Evolutionary conservation across 257 asterid genomes (phyloP).

Genomic region (Mitragyna speciosa): DNA sequence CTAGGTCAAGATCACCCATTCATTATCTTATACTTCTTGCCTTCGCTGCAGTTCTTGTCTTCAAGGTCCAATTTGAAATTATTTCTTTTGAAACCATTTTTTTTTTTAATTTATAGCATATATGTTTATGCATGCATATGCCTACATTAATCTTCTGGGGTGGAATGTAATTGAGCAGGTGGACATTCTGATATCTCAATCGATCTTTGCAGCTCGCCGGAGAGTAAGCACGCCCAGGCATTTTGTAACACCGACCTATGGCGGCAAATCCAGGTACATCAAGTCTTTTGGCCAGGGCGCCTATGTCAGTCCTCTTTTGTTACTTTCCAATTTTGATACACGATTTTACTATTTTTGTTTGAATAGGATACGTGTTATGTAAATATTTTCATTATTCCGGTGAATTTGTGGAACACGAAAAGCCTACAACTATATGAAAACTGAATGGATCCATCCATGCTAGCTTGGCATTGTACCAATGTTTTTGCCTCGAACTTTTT

Average conservation of each 20-base stretch:
- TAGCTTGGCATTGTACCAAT: too few species aligned
- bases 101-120: background rate
- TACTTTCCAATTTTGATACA: too few species aligned
- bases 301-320: background rate
- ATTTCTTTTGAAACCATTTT: background rate
- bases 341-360: too few species aligned
- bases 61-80: constrained; percentile 52
- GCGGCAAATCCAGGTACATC: constrained; percentile 8
- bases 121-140: background rate
- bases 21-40: constrained; percentile 64
- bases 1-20: constrained; percentile 51
- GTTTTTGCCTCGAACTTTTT: too few species aligned
- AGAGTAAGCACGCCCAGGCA: constrained; percentile 32
- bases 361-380: too few species aligned
- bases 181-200: constrained; percentile 63
- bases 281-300: background rate
- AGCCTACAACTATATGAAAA: too few species aligned
- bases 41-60: constrained; percentile 70
- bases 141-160: background rate
- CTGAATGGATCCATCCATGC: too few species aligned
- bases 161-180: constrained; percentile 36
- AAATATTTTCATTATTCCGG: too few species aligned
- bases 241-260: constrained; percentile 6
- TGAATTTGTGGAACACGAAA: background rate
- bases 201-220: constrained; percentile 44